Evolutionary conservation across 2,329 filamentous ascomycete species (phyloP), one percentile per base, ranked within the genome.

Genomic region (Pleomassaria siparia): DNA sequence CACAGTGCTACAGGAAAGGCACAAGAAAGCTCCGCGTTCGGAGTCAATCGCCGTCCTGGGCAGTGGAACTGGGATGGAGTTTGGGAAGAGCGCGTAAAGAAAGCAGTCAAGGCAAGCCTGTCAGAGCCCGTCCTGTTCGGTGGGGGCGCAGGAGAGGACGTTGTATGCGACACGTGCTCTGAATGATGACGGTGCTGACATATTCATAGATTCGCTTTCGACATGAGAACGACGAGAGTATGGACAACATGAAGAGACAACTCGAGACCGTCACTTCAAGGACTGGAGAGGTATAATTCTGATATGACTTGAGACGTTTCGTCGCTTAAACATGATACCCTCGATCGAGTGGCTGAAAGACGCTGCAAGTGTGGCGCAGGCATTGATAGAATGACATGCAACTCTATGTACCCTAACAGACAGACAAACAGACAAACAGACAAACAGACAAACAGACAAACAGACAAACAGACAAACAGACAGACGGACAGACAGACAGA

Each of bases 41-140:
- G 71, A 60, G 72, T 74, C 74, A 81, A 72, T 50, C 75, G 85
- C 50, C 77, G 80, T 41, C 90, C 90, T 0, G 88, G 87, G 6
- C 87, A 95, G 60, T 97, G 92, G 92, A 95, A 95, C 65, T 97
- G 92, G 92, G 90, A 96, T 62, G 91, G 92, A 0, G 92, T 97
- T 0, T 99, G 92, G 92, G 89, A 95, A 66, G 87, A 91, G 55
- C 81, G 92, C 45, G 91, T 96, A 1, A 86, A 83, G 70, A 88
- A 87, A 68, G 87, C 87, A 15, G 82, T 96, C 35, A 81, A 86
- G 42, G 79, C 81, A 9, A 95, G 90, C 62, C 73, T 90, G 41
- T 88, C 89, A 1, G 92, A 97, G 57, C 76, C 84, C 1, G 85
- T 89, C 4, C 73, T 97, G 20, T 97, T 85, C 72, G 89, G 90